Conservation (phyloP, 352 stramenopile genomes). For the Aphanomyces cochlioides region DNA sequence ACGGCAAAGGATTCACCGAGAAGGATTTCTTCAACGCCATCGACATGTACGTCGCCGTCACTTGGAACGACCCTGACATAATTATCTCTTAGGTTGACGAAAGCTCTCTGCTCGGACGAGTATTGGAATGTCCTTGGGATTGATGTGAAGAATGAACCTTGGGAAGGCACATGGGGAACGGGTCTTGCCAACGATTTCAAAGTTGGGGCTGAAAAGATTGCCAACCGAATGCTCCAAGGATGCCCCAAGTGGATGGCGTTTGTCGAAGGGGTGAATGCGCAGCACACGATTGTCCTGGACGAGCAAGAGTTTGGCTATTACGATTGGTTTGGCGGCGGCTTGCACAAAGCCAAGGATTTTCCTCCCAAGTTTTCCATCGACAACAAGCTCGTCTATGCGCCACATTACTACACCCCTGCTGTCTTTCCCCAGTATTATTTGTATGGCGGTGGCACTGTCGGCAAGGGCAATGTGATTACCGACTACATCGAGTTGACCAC, state of each 20-base stretch:
- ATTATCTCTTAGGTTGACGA: conserved; percentile 32
- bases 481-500: conserved; percentile 58
- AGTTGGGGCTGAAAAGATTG: conserved; percentile 32
- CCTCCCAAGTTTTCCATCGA: conserved; percentile 26
- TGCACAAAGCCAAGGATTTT: conserved; percentile 34
- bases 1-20: conserved; percentile 39
- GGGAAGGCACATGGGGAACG: conserved; percentile 48
- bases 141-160: conserved; percentile 61
- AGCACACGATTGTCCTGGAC: conserved; percentile 36
- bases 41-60: conserved; percentile 27
- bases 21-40: conserved; percentile 44
- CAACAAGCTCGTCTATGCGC: conserved; percentile 69
- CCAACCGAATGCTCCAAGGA: conserved; percentile 36
- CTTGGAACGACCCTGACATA: too few species aligned
- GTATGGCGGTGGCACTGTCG: conserved; percentile 42
- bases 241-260: conserved; percentile 41
- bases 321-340: conserved; percentile 43
- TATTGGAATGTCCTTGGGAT: conserved; percentile 65
- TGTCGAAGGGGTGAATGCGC: conserved; percentile 40
- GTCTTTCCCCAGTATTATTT: conserved; percentile 63
- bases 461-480: conserved; percentile 33
- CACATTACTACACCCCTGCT: conserved; percentile 67
- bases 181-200: conserved; percentile 35
- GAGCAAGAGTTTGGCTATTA: conserved; percentile 37
- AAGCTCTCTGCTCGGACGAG: conserved; percentile 29